Evolutionary conservation across 2,329 filamentous ascomycete species (phyloP).

Genomic region (Capronia americana): DNA sequence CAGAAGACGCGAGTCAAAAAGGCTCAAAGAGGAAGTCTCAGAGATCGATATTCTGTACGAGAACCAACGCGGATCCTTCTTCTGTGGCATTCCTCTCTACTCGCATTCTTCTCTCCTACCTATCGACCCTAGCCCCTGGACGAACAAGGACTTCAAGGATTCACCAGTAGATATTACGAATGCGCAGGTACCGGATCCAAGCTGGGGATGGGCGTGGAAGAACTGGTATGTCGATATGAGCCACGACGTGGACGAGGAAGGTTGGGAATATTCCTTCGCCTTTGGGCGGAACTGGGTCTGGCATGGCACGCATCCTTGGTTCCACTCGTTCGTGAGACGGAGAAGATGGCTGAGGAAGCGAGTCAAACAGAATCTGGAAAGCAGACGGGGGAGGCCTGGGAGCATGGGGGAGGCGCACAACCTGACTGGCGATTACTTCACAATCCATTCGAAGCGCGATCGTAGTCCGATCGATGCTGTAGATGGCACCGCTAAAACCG

Average conservation of each 20-base stretch:
- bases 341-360: slow-evolving; percentile 86
- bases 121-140: slow-evolving; percentile 86
- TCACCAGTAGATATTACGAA: slow-evolving; percentile 76
- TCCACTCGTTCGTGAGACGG: slow-evolving; percentile 90
- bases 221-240: slow-evolving; percentile 78
- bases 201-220: slow-evolving; percentile 87
- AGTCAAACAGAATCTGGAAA: slow-evolving; percentile 62
- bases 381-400: slow-evolving; percentile 43
- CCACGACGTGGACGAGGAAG: slow-evolving; percentile 83
- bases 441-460: slow-evolving; percentile 66
- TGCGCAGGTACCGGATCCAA: slow-evolving; percentile 90
- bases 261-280: slow-evolving; percentile 95
- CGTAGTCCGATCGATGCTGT: slow-evolving; percentile 51
- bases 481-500: slow-evolving; percentile 42
- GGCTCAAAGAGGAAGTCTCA: slow-evolving; percentile 41
- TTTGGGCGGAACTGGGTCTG: slow-evolving; percentile 78
- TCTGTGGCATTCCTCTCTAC: slow-evolving; percentile 90
- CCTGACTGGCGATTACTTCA: slow-evolving; percentile 80
- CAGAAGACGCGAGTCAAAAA: slow-evolving; percentile 31
- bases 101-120: slow-evolving; percentile 83
- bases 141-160: slow-evolving; percentile 66
- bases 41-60: slow-evolving; percentile 91
- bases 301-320: slow-evolving; percentile 90
- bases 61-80: slow-evolving; percentile 88
- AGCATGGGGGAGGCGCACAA: slow-evolving; percentile 63